These are phyloP conservation scores for Cucumis variabilis DNA, from an alignment of 331 rosid genomes.

Conservation along the genomic window DNA sequence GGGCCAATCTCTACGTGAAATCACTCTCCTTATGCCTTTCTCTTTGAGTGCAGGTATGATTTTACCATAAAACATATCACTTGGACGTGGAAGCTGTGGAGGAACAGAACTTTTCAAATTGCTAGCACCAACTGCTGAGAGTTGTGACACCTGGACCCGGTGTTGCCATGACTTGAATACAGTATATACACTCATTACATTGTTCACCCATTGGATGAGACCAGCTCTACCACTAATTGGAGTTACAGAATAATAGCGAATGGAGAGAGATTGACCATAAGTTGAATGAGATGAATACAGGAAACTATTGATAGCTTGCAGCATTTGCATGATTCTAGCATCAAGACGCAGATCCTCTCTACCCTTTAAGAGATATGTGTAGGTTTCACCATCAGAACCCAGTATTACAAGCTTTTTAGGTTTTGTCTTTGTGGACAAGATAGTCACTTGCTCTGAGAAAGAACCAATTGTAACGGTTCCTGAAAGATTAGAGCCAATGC, in stretches of 20 bases:
- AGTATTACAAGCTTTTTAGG: conserved; percentile 87
- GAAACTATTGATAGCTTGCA: conserved; percentile 93
- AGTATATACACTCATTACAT: conserved; percentile 89
- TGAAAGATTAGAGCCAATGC: conserved; percentile 53
- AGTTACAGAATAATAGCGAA: conserved; percentile 96
- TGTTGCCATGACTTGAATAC: conserved; percentile 97
- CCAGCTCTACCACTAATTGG: conserved; percentile 99
- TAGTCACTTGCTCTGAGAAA: conserved; percentile 74
- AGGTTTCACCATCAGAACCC: conserved; percentile 93
- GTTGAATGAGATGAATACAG: conserved; percentile 82
- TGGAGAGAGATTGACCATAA: conserved; percentile 68
- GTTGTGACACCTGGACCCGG: conserved; percentile 77
- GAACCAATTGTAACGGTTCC: conserved; percentile 90
- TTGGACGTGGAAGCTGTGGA: conserved; percentile 94
- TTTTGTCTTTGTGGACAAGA: conserved; percentile 90
- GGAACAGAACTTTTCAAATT: conserved; percentile 75
- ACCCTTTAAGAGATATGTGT: conserved; percentile 93
- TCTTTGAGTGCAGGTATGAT: conserved; percentile 99
- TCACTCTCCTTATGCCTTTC: conserved; percentile 98
- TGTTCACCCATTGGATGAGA: conserved; percentile 94
- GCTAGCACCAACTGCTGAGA: conserved; percentile 61
- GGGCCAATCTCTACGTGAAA: conserved; percentile 99
- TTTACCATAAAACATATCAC: conserved; percentile 99
- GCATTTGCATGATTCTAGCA: conserved; percentile 94
- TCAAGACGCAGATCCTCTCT: conserved; percentile 99